Evolutionary conservation across 83 land plant genomes (phyloP), one percentile per base, ranked within the genome.

Genomic region (Larix sibirica): DNA sequence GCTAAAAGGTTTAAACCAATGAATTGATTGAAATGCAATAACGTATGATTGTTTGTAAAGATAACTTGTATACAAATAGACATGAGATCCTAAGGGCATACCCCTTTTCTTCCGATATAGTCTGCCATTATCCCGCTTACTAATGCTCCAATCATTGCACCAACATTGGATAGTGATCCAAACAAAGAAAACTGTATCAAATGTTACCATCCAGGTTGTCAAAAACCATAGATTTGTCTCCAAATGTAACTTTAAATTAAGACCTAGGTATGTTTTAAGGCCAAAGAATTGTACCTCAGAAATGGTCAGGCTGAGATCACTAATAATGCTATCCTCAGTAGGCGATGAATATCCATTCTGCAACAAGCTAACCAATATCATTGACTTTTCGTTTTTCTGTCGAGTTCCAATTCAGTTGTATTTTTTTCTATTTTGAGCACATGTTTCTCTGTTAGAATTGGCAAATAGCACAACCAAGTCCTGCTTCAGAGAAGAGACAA

Each of bases 111-210:
- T 12, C 95, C 95, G 80, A 93, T 89, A 73, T 83, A 86, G 69
- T 93, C 93, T 0, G 93, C 86, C 56, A 90, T 93, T 73, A 91
- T 89, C 36, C 95, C 93, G 69, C 91, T 90, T 8, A 90, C 88
- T 23, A 91, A 91, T 20, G 93, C 93, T 4, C 96, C 96, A 75
- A 90, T 87, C 93, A 92, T 94, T 16, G 96, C 96, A 0, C 96
- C 91, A 50, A 90, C 93, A 78, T 94, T 94, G 4, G 90, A 87
- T 21, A 94, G 89, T 13, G 96, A 94, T 28, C 96, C 96, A 84
- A 92, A 94, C 3, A 89, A 9, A 7, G 93, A 94, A 77, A 85
- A 94, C 91, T 92, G 85, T 36, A 6, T 54, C 58, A 54, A 54
- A 54, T 12, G 12, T 47, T 47, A 47, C 50, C 50, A 9, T 47